Evolutionary conservation across 2,329 filamentous ascomycete genomes (phyloP).

Genomic region (Alternaria consortialis): DNA sequence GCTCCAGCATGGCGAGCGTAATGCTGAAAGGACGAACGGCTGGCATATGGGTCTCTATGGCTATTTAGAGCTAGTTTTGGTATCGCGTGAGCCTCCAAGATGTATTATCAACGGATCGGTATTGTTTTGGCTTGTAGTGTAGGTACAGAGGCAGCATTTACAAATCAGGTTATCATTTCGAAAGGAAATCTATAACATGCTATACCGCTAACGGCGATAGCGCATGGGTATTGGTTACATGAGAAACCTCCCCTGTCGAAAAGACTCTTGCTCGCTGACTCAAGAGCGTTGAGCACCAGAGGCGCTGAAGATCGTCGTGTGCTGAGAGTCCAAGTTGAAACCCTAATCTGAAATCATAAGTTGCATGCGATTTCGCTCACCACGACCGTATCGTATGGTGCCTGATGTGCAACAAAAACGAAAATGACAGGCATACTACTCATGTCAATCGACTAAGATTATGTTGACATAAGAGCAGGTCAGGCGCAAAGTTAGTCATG

Average conservation of each 20-base stretch:
- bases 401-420: neutral
- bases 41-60: neutral
- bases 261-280: too few species aligned
- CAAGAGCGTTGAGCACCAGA: neutral
- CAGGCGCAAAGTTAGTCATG: conserved; percentile 34
- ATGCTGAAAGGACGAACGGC: neutral
- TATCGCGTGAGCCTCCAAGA: neutral
- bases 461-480: conserved; percentile 20
- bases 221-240: neutral
- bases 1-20: neutral
- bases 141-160: neutral
- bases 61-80: neutral
- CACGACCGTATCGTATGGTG: neutral
- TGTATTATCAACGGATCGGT: neutral
- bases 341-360: too few species aligned
- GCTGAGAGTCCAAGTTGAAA: neutral
- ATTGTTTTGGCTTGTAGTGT: neutral
- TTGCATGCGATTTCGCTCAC: neutral
- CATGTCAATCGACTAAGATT: conserved; percentile 16
- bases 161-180: neutral
- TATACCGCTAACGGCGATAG: too few species aligned
- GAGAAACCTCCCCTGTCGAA: neutral
- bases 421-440: neutral
- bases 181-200: too few species aligned
- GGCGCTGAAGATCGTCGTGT: neutral